A percentile compares a stretch with the other conserved stretches of the same genome.
Conservation (phyloP, 169 alveolate genomes). For the Eimeria praecox region DNA sequence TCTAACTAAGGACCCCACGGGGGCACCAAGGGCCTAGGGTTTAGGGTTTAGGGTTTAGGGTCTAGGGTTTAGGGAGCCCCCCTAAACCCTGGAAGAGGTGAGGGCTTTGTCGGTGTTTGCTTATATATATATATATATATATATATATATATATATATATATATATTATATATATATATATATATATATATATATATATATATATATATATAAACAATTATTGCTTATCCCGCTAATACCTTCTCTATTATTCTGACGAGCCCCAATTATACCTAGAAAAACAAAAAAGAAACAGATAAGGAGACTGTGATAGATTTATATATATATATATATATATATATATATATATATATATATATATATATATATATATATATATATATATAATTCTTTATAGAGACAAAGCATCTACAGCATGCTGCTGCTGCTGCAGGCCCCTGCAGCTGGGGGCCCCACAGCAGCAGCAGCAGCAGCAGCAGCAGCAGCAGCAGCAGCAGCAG, state of each 20-base stretch:
- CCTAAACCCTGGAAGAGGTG: not conserved
- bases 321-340: not conserved
- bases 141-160: no score
- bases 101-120: not conserved
- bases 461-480: constrained; percentile 6
- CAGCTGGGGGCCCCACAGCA: no score
- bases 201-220: constrained; percentile 69
- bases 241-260: constrained; percentile 80
- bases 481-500: no score
- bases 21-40: not conserved
- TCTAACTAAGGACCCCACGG: not conserved
- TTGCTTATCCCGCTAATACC: constrained; percentile 85
- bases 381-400: not conserved
- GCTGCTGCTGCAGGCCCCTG: no score
- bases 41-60: no score
- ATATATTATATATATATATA: no score
- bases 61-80: not conserved
- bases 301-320: no score
- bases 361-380: not conserved
- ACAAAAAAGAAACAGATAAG: no score
- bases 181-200: no score
- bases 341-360: not conserved
- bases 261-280: constrained; percentile 73
- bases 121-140: no score
- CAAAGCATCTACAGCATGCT: not conserved